Base-by-base conservation (phyloP, 805 yeast genomes). In the Sungouiella thailandica region DNA sequence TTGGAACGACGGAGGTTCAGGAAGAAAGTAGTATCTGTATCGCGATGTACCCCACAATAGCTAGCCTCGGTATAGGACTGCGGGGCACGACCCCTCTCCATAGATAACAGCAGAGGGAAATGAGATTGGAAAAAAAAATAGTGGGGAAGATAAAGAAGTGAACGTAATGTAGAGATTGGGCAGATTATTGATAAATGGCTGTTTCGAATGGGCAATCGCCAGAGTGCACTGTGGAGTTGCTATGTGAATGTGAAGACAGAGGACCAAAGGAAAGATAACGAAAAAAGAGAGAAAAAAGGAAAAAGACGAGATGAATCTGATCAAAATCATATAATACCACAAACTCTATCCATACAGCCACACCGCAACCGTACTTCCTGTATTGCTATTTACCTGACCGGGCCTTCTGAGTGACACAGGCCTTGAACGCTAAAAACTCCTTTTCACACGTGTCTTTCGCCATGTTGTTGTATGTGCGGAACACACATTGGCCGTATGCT, bases 401-500 rank as follows among this genome's bases (percentile, higher is more conserved):
- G 16, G 5, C 26, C 26, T 10, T 19, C 22, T n/a, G n/a, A 22
- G 60, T 51, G 8, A 78, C 78, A 53, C 84, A 78, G 13, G 54
- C 41, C 42, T 68, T 74, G 52, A 75, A 78, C 23, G 47, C 46
- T 15, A 51, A 40, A 37, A 78, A 78, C 50, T 78, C 80, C 19
- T 58, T 47, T 28, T 57, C 60, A 47, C 83, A 78, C n/a, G 70
- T 64, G 40, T 73, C 76, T 37, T 72, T 68, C 10, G 67, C 49
- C 25, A 78, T 66, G 29, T 69, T 70, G 37, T 70, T 64, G 52
- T 77, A 76, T 31, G 67, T 61, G 27, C 56, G 53, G 27, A 77
- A 52, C 15, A 78, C 61, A 44, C 84, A 78, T 43, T 72, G 65
- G 6, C 82, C 83, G 45, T 78, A 78, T 0, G 62, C 66, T 31